Conservation (phyloP, 2,329 filamentous ascomycete genomes). For the Moelleriella libera region DNA sequence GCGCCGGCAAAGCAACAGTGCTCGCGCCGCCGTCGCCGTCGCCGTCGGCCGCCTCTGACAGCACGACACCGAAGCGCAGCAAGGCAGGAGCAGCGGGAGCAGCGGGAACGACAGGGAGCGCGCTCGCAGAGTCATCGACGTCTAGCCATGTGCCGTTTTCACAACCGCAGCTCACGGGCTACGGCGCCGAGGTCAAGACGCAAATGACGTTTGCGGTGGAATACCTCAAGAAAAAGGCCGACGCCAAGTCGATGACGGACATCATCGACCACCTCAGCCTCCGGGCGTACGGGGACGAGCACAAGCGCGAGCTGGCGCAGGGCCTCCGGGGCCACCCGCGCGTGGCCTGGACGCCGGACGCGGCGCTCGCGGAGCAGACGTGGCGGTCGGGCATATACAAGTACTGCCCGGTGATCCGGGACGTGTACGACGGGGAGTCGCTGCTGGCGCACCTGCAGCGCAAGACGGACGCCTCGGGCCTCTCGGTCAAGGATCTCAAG, state of each 20-base stretch:
- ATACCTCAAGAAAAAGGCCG: slow-evolving; percentile 60
- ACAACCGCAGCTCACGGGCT: slow-evolving; percentile 62
- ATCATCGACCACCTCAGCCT: slow-evolving; percentile 72
- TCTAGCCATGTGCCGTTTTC: slow-evolving; percentile 48
- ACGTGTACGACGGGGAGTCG: slow-evolving; percentile 63
- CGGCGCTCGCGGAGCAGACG: slow-evolving; percentile 48
- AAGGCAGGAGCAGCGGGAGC: slow-evolving; percentile 10
- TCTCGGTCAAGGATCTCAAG: slow-evolving; percentile 81
- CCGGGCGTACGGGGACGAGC: slow-evolving; percentile 43
- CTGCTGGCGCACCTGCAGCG: slow-evolving; percentile 70
- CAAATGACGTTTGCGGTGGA: slow-evolving; percentile 80
- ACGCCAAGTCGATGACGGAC: slow-evolving; percentile 56
- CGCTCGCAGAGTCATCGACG: slow-evolving; percentile 21
- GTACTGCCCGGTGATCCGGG: slow-evolving; percentile 68
- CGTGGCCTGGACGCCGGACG: slow-evolving; percentile 41
- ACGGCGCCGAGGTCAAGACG: slow-evolving; percentile 69
- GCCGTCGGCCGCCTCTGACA: slow-evolving; percentile 41
- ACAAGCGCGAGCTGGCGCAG: slow-evolving; percentile 49
- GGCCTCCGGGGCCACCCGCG: slow-evolving; percentile 53
- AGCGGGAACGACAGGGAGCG: too few species aligned
- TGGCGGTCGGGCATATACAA: slow-evolving; percentile 61
- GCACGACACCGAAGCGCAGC: slow-evolving; percentile 49
- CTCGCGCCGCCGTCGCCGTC: slow-evolving; percentile 49
- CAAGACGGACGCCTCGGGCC: slow-evolving; percentile 66
- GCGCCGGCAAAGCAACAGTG: slow-evolving; percentile 18